Conservation (phyloP, 345 rosid species). For the Eucalyptus coolabah region DNA sequence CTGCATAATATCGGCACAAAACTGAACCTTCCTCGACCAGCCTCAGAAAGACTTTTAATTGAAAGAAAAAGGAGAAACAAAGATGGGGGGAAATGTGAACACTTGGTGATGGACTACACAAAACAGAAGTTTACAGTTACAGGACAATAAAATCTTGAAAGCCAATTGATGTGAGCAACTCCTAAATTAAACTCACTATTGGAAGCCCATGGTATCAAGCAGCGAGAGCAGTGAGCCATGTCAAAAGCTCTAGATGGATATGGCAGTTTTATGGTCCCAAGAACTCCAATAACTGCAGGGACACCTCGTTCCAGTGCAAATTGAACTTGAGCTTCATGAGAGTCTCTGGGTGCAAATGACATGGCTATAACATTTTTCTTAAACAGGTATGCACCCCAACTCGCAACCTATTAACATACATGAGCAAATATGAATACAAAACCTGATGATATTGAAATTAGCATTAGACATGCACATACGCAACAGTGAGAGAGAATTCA, state of each 20-base stretch:
- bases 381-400: conserved; percentile 58
- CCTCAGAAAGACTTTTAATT: neutral
- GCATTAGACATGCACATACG: neutral
- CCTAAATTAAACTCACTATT: conserved; percentile 19
- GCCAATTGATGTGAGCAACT: neutral
- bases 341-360: conserved; percentile 68
- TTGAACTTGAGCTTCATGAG: conserved; percentile 66
- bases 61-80: neutral
- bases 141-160: neutral
- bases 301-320: conserved; percentile 70
- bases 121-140: neutral
- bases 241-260: conserved; percentile 52
- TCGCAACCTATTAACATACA: conserved; percentile 32
- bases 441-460: neutral
- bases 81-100: neutral
- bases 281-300: conserved; percentile 59
- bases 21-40: neutral
- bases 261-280: conserved; percentile 49
- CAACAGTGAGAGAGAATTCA: neutral
- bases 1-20: neutral
- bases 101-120: neutral
- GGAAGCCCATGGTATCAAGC: conserved; percentile 56
- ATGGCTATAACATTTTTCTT: conserved; percentile 49
- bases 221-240: conserved; percentile 59
- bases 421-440: neutral